Evolutionary conservation across 352 stramenopile genomes (phyloP), one percentile per base, ranked within the genome.

Genomic region (Globisporangium solare): DNA sequence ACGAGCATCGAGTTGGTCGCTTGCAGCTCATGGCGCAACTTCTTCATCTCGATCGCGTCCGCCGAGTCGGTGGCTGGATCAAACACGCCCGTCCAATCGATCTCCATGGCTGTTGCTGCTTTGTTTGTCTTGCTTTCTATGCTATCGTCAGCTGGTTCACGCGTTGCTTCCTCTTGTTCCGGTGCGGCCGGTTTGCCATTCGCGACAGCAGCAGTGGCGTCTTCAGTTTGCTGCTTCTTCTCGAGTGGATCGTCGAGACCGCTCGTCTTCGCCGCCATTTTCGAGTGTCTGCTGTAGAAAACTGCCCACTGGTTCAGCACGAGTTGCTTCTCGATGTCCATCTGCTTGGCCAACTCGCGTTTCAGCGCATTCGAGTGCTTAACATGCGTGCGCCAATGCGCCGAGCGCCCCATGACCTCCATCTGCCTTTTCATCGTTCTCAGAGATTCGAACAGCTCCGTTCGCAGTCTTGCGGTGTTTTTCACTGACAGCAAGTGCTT

Each of bases 1-100:
- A 65, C 54, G 47, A 83, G 47, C 54, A 79, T 45, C 24, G 81
- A 63, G 18, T 78, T 74, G 21, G 78, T 71, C 27, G 70, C 39
- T 12, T 74, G 71, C 14, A 92, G 86, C 53, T 89, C 76, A 54
- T 87, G 66, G 2, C 76, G 71, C 37, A 92, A 71, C 49, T 80
- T 84, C 56, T 92, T 92, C 73, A 92, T 87, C 48, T 86, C 73
- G 14, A 79, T 62, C 6, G 88, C 58, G 18, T 88, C 72, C 1
- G 73, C 63, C 2, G 74, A 53, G n/a, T 89, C 76, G 4, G 62
- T 71, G 27, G 6, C 27, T 1, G 60, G 67, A 47, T 83, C 69
- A 32, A 71, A 78, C 2, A 79, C 63, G 8, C 58, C 62, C 17
- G 58, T 64, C 56, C 58, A 71, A 52, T 76, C 63, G n/a, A 71